Evolutionary conservation across 2,329 filamentous ascomycete species (phyloP).

Genomic region (Pyrenophora tritici-repentis): DNA sequence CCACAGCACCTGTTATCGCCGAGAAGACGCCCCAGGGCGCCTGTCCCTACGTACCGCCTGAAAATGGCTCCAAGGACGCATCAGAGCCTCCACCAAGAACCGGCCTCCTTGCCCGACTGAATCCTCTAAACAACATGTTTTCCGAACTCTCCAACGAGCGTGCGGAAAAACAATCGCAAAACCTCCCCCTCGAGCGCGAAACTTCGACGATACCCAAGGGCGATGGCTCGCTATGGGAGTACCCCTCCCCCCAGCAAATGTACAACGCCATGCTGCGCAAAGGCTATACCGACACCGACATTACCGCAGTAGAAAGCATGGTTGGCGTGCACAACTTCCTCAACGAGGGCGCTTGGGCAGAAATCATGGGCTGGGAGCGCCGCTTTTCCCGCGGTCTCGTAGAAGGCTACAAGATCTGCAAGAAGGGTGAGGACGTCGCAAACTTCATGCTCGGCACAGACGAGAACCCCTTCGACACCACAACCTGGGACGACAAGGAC

Average conservation of each 20-base stretch:
- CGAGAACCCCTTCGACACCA: slow-evolving; percentile 42
- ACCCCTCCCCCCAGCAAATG: slow-evolving; percentile 98
- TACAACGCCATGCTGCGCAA: slow-evolving; percentile 97
- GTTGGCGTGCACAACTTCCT: slow-evolving; percentile 97
- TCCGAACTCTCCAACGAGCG: slow-evolving; percentile 79
- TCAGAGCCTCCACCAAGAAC: slow-evolving; percentile 41
- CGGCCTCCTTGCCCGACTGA: slow-evolving; percentile 68
- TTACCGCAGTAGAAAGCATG: slow-evolving; percentile 94
- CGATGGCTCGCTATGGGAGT: slow-evolving; percentile 85
- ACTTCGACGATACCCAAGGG: slow-evolving; percentile 89
- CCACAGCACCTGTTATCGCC: slow-evolving; percentile 38
- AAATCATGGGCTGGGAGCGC: slow-evolving; percentile 92
- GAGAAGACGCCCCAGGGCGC: slow-evolving; percentile 51
- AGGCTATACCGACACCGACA: slow-evolving; percentile 91
- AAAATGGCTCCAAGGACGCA: slow-evolving; percentile 34
- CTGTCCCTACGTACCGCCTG: slow-evolving; percentile 55
- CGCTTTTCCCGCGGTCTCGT: slow-evolving; percentile 76
- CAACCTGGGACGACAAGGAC: slow-evolving; percentile 42
- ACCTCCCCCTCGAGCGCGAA: slow-evolving; percentile 80
- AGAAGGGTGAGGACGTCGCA: slow-evolving; percentile 71
- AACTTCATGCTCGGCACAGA: slow-evolving; percentile 56
- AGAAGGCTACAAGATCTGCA: slow-evolving; percentile 74
- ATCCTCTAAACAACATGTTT: slow-evolving; percentile 96
- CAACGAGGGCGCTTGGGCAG: slow-evolving; percentile 95
- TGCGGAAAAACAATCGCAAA: slow-evolving; percentile 71